Conservation (phyloP, 2,329 filamentous ascomycete species). For the Scleromitrula shiraiana region DNA sequence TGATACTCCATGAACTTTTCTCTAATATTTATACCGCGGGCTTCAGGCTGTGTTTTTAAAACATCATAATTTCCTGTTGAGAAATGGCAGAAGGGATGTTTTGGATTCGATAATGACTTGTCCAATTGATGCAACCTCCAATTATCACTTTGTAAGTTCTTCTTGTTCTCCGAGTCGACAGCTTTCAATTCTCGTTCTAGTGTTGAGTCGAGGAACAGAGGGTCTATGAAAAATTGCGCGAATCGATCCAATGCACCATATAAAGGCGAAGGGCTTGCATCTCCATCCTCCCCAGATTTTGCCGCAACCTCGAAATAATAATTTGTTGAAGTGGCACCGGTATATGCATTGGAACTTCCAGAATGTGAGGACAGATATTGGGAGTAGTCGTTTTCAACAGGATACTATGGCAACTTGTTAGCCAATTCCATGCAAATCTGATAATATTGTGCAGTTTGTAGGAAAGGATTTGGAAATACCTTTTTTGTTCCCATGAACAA, state of each 20-base stretch:
- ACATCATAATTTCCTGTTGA: slow-evolving; percentile 66
- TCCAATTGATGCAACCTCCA: slow-evolving; percentile 66
- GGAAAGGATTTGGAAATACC: slow-evolving; percentile 36
- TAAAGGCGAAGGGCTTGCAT: slow-evolving; percentile 53
- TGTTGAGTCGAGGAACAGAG: slow-evolving; percentile 62
- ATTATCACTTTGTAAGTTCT: slow-evolving; percentile 66
- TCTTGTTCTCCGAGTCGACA: slow-evolving; percentile 74
- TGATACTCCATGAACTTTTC: slow-evolving; percentile 69
- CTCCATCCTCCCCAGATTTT: slow-evolving; percentile 60
- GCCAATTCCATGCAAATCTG: slow-evolving; percentile 5
- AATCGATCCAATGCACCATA: slow-evolving; percentile 68
- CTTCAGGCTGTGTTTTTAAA: slow-evolving; percentile 59
- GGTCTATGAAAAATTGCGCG: slow-evolving; percentile 67
- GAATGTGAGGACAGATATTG: slow-evolving; percentile 87
- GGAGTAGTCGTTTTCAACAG: slow-evolving; percentile 90
- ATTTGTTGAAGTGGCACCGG: slow-evolving; percentile 86
- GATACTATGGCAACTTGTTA: slow-evolving; percentile 50
- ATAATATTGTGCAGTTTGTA: too few relatives aligned
- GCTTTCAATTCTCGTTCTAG: slow-evolving; percentile 63
- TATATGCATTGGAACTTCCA: slow-evolving; percentile 92
- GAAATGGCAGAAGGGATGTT: slow-evolving; percentile 66
- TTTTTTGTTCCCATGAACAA: slow-evolving; percentile 99
- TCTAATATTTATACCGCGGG: slow-evolving; percentile 59
- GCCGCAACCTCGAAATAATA: slow-evolving; percentile 96
- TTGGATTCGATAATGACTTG: slow-evolving; percentile 60